Percentiles rank a stretch among this genome's conserved stretches.
Conservation (phyloP, 2,329 filamentous ascomycete genomes). For the Colletotrichum limetticola region DNA sequence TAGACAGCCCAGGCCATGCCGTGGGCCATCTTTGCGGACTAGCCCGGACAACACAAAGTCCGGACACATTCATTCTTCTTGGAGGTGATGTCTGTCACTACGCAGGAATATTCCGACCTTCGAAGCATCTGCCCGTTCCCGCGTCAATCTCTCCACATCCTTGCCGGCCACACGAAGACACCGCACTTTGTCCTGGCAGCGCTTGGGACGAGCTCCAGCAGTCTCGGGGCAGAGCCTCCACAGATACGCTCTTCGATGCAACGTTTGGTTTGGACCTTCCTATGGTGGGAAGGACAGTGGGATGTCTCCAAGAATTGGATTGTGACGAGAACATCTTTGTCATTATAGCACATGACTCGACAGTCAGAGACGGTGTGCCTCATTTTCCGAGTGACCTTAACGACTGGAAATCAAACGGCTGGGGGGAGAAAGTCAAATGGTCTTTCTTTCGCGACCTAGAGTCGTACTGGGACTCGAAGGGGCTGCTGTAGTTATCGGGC, state of each 20-base stretch:
- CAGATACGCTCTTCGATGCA: slow-evolving; percentile 39
- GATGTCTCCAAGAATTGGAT: slow-evolving; percentile 38
- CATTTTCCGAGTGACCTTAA: slow-evolving; percentile 39
- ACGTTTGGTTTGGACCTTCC: slow-evolving; percentile 39
- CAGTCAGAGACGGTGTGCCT: slow-evolving; percentile 35
- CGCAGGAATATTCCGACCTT: slow-evolving; percentile 49
- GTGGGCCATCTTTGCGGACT: slow-evolving; percentile 54
- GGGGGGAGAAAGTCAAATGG: slow-evolving; percentile 38
- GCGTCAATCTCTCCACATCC: slow-evolving; percentile 39
- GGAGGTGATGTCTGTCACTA: slow-evolving; percentile 56
- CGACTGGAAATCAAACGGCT: slow-evolving; percentile 38
- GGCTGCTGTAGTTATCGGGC: not conserved
- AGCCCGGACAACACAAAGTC: slow-evolving; percentile 46
- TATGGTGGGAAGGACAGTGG: slow-evolving; percentile 35
- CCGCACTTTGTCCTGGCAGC: slow-evolving; percentile 35
- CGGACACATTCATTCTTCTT: slow-evolving; percentile 52
- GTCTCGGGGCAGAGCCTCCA: slow-evolving; percentile 36
- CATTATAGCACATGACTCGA: slow-evolving; percentile 40
- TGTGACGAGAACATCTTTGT: slow-evolving; percentile 39
- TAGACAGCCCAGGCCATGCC: slow-evolving; percentile 53
- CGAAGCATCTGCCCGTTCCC: slow-evolving; percentile 46
- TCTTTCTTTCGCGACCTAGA: slow-evolving; percentile 38
- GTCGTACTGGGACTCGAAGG: slow-evolving; percentile 15
- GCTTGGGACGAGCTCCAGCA: slow-evolving; percentile 38
- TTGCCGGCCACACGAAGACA: slow-evolving; percentile 21